A percentile compares a stretch with the other conserved stretches of the same genome.
Conservation (phyloP, 1,139 yeast genomes). For the Debaryomycetaceae sp. region DNA sequence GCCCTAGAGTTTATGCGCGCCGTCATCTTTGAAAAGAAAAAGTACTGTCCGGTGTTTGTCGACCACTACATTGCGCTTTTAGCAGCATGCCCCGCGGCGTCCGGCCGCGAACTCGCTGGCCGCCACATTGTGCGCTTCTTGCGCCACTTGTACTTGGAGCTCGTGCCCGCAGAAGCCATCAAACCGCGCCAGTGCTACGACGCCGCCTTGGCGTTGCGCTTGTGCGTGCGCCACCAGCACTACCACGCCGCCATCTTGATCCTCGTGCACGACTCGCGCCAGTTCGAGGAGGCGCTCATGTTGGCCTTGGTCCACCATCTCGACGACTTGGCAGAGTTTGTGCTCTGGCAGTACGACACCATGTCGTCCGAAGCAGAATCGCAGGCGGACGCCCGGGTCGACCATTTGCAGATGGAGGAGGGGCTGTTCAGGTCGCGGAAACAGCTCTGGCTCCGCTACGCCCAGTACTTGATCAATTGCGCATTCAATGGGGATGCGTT, state of each 20-base stretch:
- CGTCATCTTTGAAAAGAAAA: constrained; percentile 43
- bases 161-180: constrained; percentile 4
- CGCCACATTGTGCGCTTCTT: constrained; percentile 20
- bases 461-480: constrained; percentile 43
- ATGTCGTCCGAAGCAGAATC: constrained; percentile 1
- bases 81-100: constrained; percentile 40
- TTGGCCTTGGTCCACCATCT: constrained; percentile 58
- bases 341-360: constrained; percentile 24
- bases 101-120: constrained; percentile 16
- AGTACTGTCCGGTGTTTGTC: constrained; percentile 44
- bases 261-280: constrained; percentile 49
- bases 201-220: constrained; percentile 61
- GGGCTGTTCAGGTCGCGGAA: constrained; percentile 42
- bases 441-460: constrained; percentile 63
- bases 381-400: neutral
- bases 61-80: constrained; percentile 67
- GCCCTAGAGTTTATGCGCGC: constrained; percentile 56
- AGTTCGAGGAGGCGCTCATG: constrained; percentile 72
- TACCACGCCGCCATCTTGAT: constrained; percentile 61
- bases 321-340: constrained; percentile 42
- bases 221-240: constrained; percentile 53
- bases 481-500: constrained; percentile 17
- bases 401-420: constrained; percentile 18
- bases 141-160: constrained; percentile 14
- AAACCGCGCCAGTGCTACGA: constrained; percentile 30